Percentiles rank a stretch among this genome's conserved stretches.
Evolutionary conservation across 2,329 filamentous ascomycete genomes (phyloP).

Genomic region (Ceratocystis harringtonii): DNA sequence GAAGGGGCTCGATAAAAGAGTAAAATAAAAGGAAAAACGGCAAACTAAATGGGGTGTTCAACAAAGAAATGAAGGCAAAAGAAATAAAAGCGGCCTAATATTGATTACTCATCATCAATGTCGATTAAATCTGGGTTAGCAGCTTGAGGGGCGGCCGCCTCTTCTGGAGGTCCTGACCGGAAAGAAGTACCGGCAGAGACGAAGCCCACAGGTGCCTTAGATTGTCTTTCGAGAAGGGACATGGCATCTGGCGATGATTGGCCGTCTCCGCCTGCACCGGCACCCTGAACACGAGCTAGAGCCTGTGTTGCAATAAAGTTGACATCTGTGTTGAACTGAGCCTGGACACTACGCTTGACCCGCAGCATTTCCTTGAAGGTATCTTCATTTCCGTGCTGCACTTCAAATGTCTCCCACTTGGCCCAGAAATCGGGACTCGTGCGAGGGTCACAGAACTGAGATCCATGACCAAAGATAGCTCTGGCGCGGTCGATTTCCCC

Average conservation of each 20-base stretch:
- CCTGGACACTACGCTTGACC: constrained; percentile 92
- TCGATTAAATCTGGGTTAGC: constrained; percentile 78
- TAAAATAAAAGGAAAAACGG: not conserved
- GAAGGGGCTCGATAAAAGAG: not conserved
- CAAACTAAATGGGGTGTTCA: constrained; percentile 14
- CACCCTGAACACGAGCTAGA: constrained; percentile 61
- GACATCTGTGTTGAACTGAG: constrained; percentile 97
- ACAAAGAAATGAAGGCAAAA: constrained; percentile 14
- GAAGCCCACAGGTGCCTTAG: constrained; percentile 78
- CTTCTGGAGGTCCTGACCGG: constrained; percentile 55
- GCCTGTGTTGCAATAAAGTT: constrained; percentile 97
- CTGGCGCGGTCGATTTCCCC: constrained; percentile 90
- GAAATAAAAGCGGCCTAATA: not conserved
- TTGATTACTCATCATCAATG: constrained; percentile 41
- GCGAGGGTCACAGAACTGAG: constrained; percentile 91
- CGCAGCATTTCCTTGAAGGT: constrained; percentile 99
- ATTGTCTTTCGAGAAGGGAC: constrained; percentile 74
- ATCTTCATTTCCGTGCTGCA: constrained; percentile 95
- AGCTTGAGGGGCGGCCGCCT: constrained; percentile 34
- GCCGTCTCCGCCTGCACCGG: constrained; percentile 40
- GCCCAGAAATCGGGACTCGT: constrained; percentile 85
- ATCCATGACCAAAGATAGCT: constrained; percentile 91
- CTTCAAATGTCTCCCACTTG: constrained; percentile 95
- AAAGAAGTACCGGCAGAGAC: constrained; percentile 46
- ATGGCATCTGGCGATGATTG: constrained; percentile 40